Conservation (phyloP, 768 basidiomycete species). For the Hygrocybe punicea region DNA sequence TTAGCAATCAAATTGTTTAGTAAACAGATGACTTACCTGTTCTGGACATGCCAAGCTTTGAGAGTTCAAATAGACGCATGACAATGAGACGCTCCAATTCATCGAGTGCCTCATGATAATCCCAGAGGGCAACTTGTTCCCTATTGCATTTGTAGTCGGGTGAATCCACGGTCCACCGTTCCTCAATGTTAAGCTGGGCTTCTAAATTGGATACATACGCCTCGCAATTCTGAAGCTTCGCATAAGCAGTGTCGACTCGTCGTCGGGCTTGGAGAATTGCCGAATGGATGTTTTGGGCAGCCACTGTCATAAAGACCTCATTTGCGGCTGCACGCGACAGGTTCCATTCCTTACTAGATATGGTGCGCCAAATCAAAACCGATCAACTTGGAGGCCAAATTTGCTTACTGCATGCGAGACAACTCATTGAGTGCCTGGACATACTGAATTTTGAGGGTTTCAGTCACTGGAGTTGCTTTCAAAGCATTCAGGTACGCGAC, state of each 20-base stretch:
- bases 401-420: neutral
- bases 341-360: neutral
- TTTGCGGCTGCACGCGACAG: neutral
- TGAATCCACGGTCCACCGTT: neutral
- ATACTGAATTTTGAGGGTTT: neutral
- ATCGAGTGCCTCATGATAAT: neutral
- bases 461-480: neutral
- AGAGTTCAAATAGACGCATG: neutral
- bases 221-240: neutral
- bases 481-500: neutral
- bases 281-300: neutral
- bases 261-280: neutral
- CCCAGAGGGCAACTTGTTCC: neutral
- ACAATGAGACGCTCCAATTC: neutral
- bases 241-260: neutral
- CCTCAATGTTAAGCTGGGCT: neutral
- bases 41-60: neutral
- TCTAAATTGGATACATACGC: neutral
- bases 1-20: neutral
- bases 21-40: constrained; percentile 3
- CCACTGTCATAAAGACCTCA: neutral
- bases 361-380: neutral
- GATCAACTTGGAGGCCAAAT: too few relatives aligned
- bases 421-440: neutral
- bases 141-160: neutral